Base-by-base conservation (phyloP, 2,329 filamentous ascomycete genomes). In the Fusarium phyllophilum region DNA sequence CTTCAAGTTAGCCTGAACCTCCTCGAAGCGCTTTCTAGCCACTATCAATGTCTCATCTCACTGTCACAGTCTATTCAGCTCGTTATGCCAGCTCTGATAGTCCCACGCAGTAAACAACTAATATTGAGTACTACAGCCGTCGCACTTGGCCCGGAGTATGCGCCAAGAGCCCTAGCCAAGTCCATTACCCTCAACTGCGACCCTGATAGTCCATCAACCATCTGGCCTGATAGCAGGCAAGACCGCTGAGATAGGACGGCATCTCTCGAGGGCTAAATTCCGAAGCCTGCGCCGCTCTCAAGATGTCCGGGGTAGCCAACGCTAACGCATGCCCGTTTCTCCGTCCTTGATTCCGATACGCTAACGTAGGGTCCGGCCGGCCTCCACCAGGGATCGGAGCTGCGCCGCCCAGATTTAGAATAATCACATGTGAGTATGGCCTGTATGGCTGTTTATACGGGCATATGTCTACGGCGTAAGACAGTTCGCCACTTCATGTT, bases 111-210 rank as follows among this genome's bases (percentile, higher is more conserved):
- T 33, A 13, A 24, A 3, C 4, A 49, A 18, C 4, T 5, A 7
- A 9, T 0, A 18, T 33, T 13, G 8, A 1, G 15, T 22, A 24
- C 13, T 2, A 20, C n/a, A 38, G 9, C 7, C 8, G 6, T 29
- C 33, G 38, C 24, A 26, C 10, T 13, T 29, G 4, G 33, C 33
- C 18, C 3, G 18, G 8, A 22, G 24, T 18, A 9, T 54, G 10
- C 8, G 10, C 24, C 24, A 15, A 20, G 18, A 38, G 24, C 33
- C 49, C 3, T 6, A 22, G 24, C 18, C 33, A 36, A 22, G 14
- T 38, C 9, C 9, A 38, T 39, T 3, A 17, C 14, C 34, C 24
- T 39, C 33, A n/a, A n/a, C n/a, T n/a, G n/a, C n/a, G n/a, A n/a
- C n/a, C 26, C 12, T 17, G 11, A 24, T 42, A 17, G 5, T 44